Conservation (phyloP, 139 green algal species). For the Nannochloris sp. region DNA sequence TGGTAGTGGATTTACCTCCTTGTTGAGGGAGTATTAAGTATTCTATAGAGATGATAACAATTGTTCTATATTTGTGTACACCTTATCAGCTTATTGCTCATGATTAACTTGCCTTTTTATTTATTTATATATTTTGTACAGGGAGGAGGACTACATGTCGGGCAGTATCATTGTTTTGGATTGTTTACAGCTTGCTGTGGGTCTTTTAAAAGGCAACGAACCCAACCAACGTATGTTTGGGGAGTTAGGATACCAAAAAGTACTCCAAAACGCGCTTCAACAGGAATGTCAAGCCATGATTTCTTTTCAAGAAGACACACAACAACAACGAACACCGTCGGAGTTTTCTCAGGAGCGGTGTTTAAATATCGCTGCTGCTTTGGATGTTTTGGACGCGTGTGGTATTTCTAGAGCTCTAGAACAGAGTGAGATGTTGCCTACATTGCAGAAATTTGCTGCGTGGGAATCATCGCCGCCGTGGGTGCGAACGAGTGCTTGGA, state of each 20-base stretch:
- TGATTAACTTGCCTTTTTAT: too few species aligned
- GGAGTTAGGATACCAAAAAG: constrained; percentile 3
- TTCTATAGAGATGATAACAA: too few species aligned
- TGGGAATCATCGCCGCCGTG: too few species aligned
- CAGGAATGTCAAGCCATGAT: neutral
- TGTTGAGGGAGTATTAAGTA: too few species aligned
- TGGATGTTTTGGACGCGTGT: neutral
- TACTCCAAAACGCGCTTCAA: neutral
- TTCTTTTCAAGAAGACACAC: too few species aligned
- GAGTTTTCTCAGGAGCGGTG: neutral
- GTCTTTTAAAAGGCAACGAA: constrained; percentile 66
- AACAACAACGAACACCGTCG: neutral
- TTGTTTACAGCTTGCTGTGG: constrained; percentile 79
- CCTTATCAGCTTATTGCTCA: too few species aligned
- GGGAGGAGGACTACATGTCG: constrained; percentile 66
- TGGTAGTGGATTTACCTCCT: too few species aligned
- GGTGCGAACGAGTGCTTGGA: too few species aligned
- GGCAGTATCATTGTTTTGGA: constrained; percentile 81
- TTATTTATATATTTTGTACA: too few species aligned
- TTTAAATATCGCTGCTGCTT: neutral
- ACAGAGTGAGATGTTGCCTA: neutral
- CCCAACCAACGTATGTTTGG: constrained; percentile 80
- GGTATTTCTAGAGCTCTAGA: neutral
- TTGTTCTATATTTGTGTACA: too few species aligned
- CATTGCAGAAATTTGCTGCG: too few species aligned